Evolutionary conservation across 305 asterid species (phyloP), one percentile per base, ranked within the genome.

Genomic region (Solanum aculeatissimum): DNA sequence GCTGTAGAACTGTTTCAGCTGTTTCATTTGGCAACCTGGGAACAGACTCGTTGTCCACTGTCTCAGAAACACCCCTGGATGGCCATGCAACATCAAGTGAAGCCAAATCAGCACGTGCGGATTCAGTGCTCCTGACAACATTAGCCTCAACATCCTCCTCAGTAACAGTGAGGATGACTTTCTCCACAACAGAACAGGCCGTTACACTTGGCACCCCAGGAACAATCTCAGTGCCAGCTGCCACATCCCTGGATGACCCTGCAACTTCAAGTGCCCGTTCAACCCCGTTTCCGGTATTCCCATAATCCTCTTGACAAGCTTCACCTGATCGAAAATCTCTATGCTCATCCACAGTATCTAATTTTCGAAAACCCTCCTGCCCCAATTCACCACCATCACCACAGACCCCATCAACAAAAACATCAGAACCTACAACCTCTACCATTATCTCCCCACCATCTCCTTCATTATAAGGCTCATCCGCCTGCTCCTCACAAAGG

Each of bases 351-450:
- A 60, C 18, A 35, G 58, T 47, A 1, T 75, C 85, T n/a, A 32
- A n/a, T 47, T 53, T 62, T 71, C 55, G 87, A 40, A 40, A 77
- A 45, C 45, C 89, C 77, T 80, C 85, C 42, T 85, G 84, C 47
- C 54, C 81, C 83, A 87, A 53, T 23, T 72, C 88, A 53, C 66
- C 89, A 83, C 35, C 81, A 7, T 85, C 77, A 32, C 92, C 92
- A 88, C 93, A 80, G 21, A 92, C 83, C 66, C 98, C 97, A 91
- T 94, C 97, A 62, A 95, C 94, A 88, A 85, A 90, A 83, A 94
- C 93, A 89, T 96, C 95, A 40, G 99, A 89, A 62, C 95, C 97
- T 85, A 93, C 97, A 85, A 92, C 85, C 85, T 93, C 98, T 29
- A 93, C 93, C 97, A 95, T 93, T 82, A 93, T 86, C 88, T 93